Evolutionary conservation across 2,329 filamentous ascomycete genomes (phyloP).

Genomic region (Aureobasidium subglaciale): DNA sequence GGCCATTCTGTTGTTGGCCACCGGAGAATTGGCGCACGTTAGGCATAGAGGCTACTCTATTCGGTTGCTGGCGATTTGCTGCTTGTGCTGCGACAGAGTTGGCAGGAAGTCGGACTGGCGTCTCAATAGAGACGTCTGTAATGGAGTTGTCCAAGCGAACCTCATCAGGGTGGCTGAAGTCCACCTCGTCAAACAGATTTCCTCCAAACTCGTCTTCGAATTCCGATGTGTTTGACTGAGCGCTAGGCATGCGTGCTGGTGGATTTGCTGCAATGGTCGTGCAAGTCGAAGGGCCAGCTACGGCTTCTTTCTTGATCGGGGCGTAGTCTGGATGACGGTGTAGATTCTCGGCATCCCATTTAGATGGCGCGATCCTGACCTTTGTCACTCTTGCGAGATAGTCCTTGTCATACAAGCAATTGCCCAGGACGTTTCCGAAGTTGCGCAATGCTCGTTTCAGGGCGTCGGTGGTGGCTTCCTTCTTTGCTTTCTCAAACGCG

Average conservation of each 20-base stretch:
- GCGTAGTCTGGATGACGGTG: conserved; percentile 73
- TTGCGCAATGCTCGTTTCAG: conserved; percentile 82
- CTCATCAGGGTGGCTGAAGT: conserved; percentile 63
- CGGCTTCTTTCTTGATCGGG: conserved; percentile 50
- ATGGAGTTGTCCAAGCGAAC: conserved; percentile 47
- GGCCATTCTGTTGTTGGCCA: conserved; percentile 19
- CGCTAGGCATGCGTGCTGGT: conserved; percentile 23
- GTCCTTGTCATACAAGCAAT: conserved; percentile 96
- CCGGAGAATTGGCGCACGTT: conserved; percentile 3
- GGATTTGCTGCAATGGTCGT: conserved; percentile 12
- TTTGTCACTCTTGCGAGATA: conserved; percentile 87
- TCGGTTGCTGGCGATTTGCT: conserved; percentile 18
- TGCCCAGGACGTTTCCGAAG: conserved; percentile 95
- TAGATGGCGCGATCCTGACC: conserved; percentile 71
- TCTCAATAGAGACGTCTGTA: conserved; percentile 18
- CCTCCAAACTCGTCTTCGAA: conserved; percentile 52
- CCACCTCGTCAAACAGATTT: conserved; percentile 50
- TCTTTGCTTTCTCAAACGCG: conserved; percentile 97
- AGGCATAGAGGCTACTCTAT: conserved; percentile 28
- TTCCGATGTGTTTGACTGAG: conserved; percentile 32
- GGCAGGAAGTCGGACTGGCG: conserved; percentile 16
- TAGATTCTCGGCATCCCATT: conserved; percentile 71
- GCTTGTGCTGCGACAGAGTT: conserved; percentile 20
- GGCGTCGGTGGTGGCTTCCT: conserved; percentile 92
- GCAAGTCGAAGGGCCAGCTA: conserved; percentile 17